Evolutionary conservation across 306 rosid species (phyloP), one percentile per base, ranked within the genome.

Genomic region (Prunus mume): DNA sequence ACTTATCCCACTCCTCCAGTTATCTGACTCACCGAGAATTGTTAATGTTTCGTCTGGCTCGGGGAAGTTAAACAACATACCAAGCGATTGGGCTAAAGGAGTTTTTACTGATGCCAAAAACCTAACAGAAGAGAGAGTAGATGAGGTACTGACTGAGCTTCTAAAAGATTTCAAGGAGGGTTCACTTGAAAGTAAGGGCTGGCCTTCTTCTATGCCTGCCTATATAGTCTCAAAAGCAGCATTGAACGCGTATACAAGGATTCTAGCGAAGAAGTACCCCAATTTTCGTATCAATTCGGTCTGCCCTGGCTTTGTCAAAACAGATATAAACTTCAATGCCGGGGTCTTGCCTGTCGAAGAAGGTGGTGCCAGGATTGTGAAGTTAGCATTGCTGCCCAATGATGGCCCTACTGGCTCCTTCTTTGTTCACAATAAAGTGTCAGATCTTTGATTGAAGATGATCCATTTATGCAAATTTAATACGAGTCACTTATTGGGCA

Each of bases 1-100:
- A 41, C 87, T 89, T 41, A 71, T 86, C 79, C 86, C 89, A 30
- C 87, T 87, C 72, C 92, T 91, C 27, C 86, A 81, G 63, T 65
- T 81, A 38, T 91, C 96, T 12, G 76, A 32, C 22, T 86, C 93
- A 8, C 93, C 92, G 50, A 87, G 63, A 72, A 82, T 89, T 81
- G 89, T 91, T 17, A 87, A 79, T 67, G 86, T 89, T 78, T 76
- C 90, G 11, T 78, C 92, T 41, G 2, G 64, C 71, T 0, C 20
- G 45, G 96, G 89, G 64, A 76, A 69, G 3, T 54, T 87, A 27
- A 9, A 82, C 86, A 34, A 15, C 22, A 72, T 90, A 38, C 69
- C 78, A 56, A 77, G 82, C 64, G 90, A 81, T 41, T 64, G 80
- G 81, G 82, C 76, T 45, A 83, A 83, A 79, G 76, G 74, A 70